Evolutionary conservation across 2,329 filamentous ascomycete species (phyloP).

Genomic region (Chaetomiaceae sp.): DNA sequence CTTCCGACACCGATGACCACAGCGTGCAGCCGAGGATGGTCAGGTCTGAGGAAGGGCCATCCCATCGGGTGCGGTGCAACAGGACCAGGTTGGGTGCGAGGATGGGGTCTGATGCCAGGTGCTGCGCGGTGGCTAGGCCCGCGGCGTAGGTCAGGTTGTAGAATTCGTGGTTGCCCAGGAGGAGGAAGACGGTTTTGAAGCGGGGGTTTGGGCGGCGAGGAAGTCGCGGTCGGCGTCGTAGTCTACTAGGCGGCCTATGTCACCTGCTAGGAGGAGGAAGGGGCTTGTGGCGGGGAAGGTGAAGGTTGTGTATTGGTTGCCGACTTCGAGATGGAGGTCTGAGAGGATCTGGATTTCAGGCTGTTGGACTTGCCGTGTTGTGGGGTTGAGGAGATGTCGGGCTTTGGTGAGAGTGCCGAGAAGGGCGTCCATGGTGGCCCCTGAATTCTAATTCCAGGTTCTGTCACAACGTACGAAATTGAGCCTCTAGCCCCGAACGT

Average conservation of each 20-base stretch:
- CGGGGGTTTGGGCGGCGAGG: constrained; percentile 36
- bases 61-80: constrained; percentile 39
- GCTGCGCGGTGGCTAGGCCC: constrained; percentile 35
- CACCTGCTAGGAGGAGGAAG: constrained; percentile 44
- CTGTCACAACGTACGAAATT: too few species aligned
- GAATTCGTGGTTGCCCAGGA: constrained; percentile 53
- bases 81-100: constrained; percentile 39
- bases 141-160: constrained; percentile 39
- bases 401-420: too few species aligned
- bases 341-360: constrained; percentile 48
- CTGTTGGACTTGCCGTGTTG: too few species aligned
- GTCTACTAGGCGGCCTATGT: constrained; percentile 46
- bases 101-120: constrained; percentile 35
- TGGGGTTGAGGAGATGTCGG: too few species aligned
- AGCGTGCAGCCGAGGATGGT: constrained; percentile 54
- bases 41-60: constrained; percentile 37
- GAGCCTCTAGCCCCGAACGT: too few species aligned
- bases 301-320: constrained; percentile 39
- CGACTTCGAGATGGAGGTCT: constrained; percentile 47
- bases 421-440: too few species aligned
- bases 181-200: constrained; percentile 42
- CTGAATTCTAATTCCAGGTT: too few species aligned
- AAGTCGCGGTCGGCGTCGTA: constrained; percentile 43
- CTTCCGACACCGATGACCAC: constrained; percentile 46
- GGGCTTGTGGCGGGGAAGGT: constrained; percentile 38